A percentile compares a stretch with the other conserved stretches of the same genome.
Conservation (phyloP, 2,329 filamentous ascomycete genomes). For the Beauveria medogensis region DNA sequence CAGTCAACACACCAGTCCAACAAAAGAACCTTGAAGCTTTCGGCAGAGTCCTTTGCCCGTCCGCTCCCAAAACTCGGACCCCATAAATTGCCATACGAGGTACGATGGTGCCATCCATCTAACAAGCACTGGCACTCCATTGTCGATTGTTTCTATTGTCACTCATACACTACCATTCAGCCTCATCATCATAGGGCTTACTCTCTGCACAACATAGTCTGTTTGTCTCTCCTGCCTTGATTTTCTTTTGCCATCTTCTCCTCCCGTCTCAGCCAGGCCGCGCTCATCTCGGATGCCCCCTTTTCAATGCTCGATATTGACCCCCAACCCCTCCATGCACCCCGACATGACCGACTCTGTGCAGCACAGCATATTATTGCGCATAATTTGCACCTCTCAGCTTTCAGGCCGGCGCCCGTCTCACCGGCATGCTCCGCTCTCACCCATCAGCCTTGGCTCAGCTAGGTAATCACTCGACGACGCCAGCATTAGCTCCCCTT, state of each 20-base stretch:
- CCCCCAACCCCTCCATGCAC: too few species aligned
- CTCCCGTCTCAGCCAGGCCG: neutral
- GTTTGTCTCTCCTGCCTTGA: neutral
- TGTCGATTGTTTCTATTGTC: too few species aligned
- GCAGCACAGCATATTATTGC: too few species aligned
- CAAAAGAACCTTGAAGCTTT: neutral
- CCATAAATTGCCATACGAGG: too few species aligned
- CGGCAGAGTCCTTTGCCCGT: too few species aligned
- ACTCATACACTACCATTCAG: too few species aligned
- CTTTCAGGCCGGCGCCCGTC: neutral
- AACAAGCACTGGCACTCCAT: too few species aligned
- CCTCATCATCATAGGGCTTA: too few species aligned
- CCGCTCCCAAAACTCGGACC: too few species aligned
- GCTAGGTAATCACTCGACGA: neutral
- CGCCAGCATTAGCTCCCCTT: neutral
- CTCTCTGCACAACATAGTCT: too few species aligned
- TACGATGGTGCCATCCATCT: too few species aligned
- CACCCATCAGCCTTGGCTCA: neutral
- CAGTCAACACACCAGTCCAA: neutral
- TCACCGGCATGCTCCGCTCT: neutral
- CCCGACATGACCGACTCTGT: too few species aligned
- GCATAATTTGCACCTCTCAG: neutral
- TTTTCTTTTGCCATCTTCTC: neutral
- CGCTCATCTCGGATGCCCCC: neutral
- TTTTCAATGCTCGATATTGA: neutral